Evolutionary conservation across 768 basidiomycete genomes (phyloP), one percentile per base, ranked within the genome.

Genomic region (Cyathus striatus): DNA sequence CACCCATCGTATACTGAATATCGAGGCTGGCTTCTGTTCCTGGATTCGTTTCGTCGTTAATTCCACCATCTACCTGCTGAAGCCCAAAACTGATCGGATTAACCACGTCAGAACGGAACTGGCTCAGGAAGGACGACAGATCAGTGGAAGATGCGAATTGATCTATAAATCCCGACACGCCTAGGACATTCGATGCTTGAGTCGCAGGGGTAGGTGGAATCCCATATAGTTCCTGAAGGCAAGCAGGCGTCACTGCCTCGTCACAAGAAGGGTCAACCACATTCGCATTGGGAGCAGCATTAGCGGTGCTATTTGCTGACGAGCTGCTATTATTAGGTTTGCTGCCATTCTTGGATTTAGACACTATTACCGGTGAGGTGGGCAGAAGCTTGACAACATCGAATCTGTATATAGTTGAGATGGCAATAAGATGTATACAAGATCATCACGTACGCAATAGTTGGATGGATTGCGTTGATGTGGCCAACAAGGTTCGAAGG

Each of bases 21-120:
- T 68, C 63, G 33, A 56, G 48, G 47, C 56, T 55, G 47, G 67
- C 67, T 48, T 69, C 67, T 14, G 57, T 47, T 17, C 67, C 66
- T 1, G 64, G 64, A 10, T 57, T 20, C 5, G 23, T 26, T 2
- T 53, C 44, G 7, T 49, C 40, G 46, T 68, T 63, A 2, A 14
- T 9, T 6, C 66, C 67, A 5, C 63, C 66, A 41, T 69, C 66
- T 13, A 69, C 48, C 13, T 59, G 57, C 42, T 64, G 55, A 6
- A 64, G 46, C 10, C 60, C 40, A 49, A 68, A 68, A 4, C 60
- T 61, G 1, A 61, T 64, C 6, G 56, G 40, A 13, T 57, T 50
- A 12, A 52, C 13, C n/a, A 70, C 45, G 41, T 68, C 65, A 1
- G 63, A 49, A 23, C 64, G 57, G 38, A 62, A 54, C 3, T 26